A percentile compares a stretch with the other conserved stretches of the same genome.
phyloP scores from a whole-genome alignment of 2,329 filamentous ascomycete species.

The Rhynchosporium agropyri region DNA sequence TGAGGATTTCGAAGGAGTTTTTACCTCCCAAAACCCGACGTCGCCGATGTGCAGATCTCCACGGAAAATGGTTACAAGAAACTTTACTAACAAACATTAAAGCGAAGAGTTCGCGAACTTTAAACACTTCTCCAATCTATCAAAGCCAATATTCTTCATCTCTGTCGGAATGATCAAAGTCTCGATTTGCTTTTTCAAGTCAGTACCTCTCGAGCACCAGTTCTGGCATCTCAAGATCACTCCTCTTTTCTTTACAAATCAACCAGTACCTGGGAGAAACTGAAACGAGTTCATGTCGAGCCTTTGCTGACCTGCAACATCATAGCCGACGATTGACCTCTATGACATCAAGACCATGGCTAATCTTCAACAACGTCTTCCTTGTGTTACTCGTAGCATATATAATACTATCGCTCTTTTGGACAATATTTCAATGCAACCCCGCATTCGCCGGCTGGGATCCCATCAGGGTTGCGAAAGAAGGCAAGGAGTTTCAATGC shows the following conservation, averaged over 20 bases:
- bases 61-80: background rate
- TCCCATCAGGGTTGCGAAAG: constrained; percentile 34
- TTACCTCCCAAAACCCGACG: background rate
- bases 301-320: background rate
- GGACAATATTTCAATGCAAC: constrained; percentile 40
- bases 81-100: background rate
- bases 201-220: background rate
- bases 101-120: constrained; percentile 39
- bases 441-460: constrained; percentile 40
- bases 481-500: constrained; percentile 33
- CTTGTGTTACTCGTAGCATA: constrained; percentile 39
- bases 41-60: background rate
- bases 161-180: constrained; percentile 55
- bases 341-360: constrained; percentile 40
- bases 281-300: background rate
- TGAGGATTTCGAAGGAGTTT: background rate
- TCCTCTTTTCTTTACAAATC: background rate
- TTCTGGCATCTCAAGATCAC: background rate
- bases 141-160: constrained; percentile 97
- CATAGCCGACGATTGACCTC: constrained; percentile 41
- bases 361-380: constrained; percentile 41
- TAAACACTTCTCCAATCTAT: constrained; percentile 83
- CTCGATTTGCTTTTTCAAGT: constrained; percentile 44
- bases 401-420: constrained; percentile 41
- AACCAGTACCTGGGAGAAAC: background rate